Base-by-base conservation (phyloP, 116 monocot genomes). In the Zostera marina region DNA sequence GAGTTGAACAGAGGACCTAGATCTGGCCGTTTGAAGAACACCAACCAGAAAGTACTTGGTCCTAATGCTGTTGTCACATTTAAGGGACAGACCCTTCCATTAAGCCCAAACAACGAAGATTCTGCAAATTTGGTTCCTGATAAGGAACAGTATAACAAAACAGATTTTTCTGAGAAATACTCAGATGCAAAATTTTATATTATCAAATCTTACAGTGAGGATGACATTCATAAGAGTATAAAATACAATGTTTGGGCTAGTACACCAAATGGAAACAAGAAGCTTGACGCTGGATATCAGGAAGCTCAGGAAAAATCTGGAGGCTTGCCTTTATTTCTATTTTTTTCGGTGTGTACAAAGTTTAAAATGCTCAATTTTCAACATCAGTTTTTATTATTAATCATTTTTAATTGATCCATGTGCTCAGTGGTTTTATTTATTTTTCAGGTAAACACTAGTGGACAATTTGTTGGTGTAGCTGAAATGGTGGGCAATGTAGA, bases 401-500 rank as follows among this genome's bases (percentile, higher is more conserved):
- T 7, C 22, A 55, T 32, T 4, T 9, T 51, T 51, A 7, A 19
- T 51, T 51, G 19, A 7, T 19, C 7, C 13, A n/a, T 24, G 0
- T 6, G 10, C 2, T 21, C 3, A 9, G 5, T 32, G 4, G 8
- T 59, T 13, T 21, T 61, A 14, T 41, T 61, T 0, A 8, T 2
- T 61, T 56, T 60, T 17, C 63, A 96, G 96, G 98, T 90, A 16
- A 98, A 98, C 66, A 84, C 86, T 5, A 89, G 89, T 59, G 85
- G 90, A 0, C 98, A 98, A 52, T 98, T 98, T 73, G 82, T 89
- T 47, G 98, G 98, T 44, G 74, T 83, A 63, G 98, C 98, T 2
- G 90, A 98, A 73, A 98, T 98, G 90, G 68, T 75, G 41, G 85
- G 98, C n/a, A 80, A 72, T 4, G 98, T 98, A 72, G 98, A 98